Percentiles rank a stretch among this genome's conserved stretches.
phyloP scores from a whole-genome alignment of 768 basidiomycete species.

The Boletus rex-veris region DNA sequence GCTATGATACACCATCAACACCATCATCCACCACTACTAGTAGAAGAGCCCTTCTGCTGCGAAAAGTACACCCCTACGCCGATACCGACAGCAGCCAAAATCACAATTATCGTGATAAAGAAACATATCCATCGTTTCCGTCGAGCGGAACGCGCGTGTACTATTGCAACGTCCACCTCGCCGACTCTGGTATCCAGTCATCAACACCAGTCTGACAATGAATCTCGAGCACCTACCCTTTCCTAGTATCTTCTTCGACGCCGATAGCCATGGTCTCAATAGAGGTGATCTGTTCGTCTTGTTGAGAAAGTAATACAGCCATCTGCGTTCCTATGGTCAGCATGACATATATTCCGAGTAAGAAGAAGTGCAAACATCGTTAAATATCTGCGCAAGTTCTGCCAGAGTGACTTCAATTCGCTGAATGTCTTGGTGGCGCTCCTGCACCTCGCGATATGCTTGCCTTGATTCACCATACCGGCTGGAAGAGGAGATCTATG shows the following conservation, averaged over 20 bases:
- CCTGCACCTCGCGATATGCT: conserved; percentile 86
- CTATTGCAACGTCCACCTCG: conserved; percentile 65
- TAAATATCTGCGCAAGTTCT: conserved; percentile 87
- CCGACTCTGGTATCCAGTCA: conserved; percentile 41
- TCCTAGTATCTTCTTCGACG: conserved; percentile 66
- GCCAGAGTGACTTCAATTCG: conserved; percentile 83
- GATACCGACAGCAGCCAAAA: conserved; percentile 44
- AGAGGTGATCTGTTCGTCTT: conserved; percentile 66
- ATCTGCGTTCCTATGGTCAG: conserved; percentile 45
- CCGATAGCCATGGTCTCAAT: conserved; percentile 61
- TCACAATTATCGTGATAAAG: conserved; percentile 52
- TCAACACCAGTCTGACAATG: neutral
- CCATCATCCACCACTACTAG: neutral
- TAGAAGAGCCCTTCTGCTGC: neutral
- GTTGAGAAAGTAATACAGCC: conserved; percentile 73
- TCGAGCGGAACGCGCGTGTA: conserved; percentile 64
- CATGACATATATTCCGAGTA: neutral
- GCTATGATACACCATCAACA: neutral
- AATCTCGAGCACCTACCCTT: conserved; percentile 49
- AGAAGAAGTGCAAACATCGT: conserved; percentile 51
- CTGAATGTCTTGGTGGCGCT: conserved; percentile 80
- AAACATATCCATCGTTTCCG: conserved; percentile 89
- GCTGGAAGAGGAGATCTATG: conserved; percentile 68
- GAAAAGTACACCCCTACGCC: conserved; percentile 31
- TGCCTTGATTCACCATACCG: conserved; percentile 80